A percentile compares a stretch with the other conserved stretches of the same genome.
phyloP scores from a whole-genome alignment of 2,329 filamentous ascomycete genomes.

The Amylocarpus encephaloides region DNA sequence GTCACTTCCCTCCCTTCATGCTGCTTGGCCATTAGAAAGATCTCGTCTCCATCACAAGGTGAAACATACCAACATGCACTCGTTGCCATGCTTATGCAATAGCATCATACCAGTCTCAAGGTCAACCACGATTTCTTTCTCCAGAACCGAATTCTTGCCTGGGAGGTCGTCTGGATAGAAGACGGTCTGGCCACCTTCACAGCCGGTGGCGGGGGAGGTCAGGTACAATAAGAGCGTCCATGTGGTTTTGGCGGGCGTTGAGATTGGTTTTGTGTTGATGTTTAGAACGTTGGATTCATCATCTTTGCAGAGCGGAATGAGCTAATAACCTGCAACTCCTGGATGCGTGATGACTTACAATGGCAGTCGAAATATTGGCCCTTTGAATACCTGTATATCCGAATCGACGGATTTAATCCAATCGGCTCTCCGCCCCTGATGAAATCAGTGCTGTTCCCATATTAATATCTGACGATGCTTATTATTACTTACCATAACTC shows the following conservation, averaged over 20 bases:
- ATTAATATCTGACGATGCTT: slow-evolving; percentile 15
- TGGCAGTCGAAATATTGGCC: slow-evolving; percentile 92
- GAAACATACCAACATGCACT: slow-evolving; percentile 66
- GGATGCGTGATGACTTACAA: slow-evolving; percentile 53
- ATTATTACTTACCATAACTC: slow-evolving; percentile 31
- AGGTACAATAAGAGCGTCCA: slow-evolving; percentile 91
- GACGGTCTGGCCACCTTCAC: slow-evolving; percentile 80
- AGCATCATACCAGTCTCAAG: slow-evolving; percentile 81
- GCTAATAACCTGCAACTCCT: not conserved
- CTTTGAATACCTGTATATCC: slow-evolving; percentile 78
- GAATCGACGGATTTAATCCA: slow-evolving; percentile 83
- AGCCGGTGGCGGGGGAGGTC: slow-evolving; percentile 67
- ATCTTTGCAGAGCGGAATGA: slow-evolving; percentile 44
- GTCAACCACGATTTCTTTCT: slow-evolving; percentile 63
- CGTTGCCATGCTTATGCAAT: slow-evolving; percentile 80
- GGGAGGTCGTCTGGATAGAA: slow-evolving; percentile 70
- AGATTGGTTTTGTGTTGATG: slow-evolving; percentile 40
- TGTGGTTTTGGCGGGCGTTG: slow-evolving; percentile 63
- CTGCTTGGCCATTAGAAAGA: slow-evolving; percentile 31
- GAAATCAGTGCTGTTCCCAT: slow-evolving; percentile 27
- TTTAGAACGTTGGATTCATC: slow-evolving; percentile 76
- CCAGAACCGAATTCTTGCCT: slow-evolving; percentile 35
- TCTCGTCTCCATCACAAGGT: not conserved
- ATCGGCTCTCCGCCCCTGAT: slow-evolving; percentile 76
- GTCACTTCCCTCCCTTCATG: slow-evolving; percentile 79